Evolutionary conservation across 441 rosid species (phyloP).

Genomic region (Adansonia rubrostipa): DNA sequence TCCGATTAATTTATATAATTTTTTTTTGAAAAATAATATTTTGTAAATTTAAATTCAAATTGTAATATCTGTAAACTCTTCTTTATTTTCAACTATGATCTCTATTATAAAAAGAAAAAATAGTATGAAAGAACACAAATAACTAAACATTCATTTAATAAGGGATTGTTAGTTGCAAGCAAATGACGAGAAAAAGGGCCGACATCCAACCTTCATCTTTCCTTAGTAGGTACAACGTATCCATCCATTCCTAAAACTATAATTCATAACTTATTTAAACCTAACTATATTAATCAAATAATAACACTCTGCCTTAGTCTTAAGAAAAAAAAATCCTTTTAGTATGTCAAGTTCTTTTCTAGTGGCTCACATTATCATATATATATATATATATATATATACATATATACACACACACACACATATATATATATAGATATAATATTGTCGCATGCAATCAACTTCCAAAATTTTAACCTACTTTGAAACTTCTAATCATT

Average conservation of each 20-base stretch:
- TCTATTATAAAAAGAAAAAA: not conserved
- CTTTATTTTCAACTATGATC: no score
- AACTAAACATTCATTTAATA: not conserved
- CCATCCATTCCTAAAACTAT: conserved; percentile 24
- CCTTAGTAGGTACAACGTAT: conserved; percentile 34
- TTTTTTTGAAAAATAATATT: no score
- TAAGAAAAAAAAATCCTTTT: not conserved
- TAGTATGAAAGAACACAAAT: not conserved
- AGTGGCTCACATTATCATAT: not conserved
- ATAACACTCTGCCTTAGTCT: not conserved
- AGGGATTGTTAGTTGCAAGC: conserved; percentile 4
- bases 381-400: no score
- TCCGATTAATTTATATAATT: no score
- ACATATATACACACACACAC: no score
- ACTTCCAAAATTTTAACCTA: not conserved
- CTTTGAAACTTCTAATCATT: conserved; percentile 32
- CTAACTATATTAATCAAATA: not conserved
- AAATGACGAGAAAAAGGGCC: not conserved
- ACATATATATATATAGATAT: no score
- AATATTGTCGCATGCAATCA: conserved; percentile 29
- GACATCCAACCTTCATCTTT: conserved; percentile 17
- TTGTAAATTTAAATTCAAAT: no score
- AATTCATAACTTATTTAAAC: not conserved
- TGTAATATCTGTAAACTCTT: no score
- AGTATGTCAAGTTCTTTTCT: not conserved